Evolutionary conservation across 2,329 filamentous ascomycete species (phyloP).

Genomic region (Xylaria sp.): DNA sequence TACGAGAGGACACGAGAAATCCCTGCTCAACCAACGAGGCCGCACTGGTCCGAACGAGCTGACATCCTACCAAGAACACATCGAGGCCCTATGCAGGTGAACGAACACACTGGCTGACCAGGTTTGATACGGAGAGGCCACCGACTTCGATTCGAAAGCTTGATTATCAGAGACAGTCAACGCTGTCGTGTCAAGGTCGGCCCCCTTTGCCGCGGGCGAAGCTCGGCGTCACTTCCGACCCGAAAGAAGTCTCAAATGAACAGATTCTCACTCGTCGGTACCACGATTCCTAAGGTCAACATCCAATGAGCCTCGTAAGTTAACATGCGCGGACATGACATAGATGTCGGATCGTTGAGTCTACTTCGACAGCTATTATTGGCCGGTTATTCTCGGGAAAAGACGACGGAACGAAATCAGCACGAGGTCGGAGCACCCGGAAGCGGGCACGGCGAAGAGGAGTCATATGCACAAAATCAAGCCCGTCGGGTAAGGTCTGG

Average conservation of each 20-base stretch:
- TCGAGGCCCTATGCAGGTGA: slow-evolving; percentile 39
- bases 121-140: slow-evolving; percentile 42
- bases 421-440: background rate
- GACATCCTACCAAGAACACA: slow-evolving; percentile 39
- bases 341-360: too few relatives aligned
- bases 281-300: slow-evolving; percentile 10
- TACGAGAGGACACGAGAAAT: slow-evolving; percentile 35
- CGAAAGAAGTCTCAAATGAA: slow-evolving; percentile 14
- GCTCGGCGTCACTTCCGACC: slow-evolving; percentile 4
- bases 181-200: slow-evolving; percentile 25
- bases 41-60: slow-evolving; percentile 44
- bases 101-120: slow-evolving; percentile 39
- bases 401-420: background rate
- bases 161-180: slow-evolving; percentile 39
- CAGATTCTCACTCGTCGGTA: slow-evolving; percentile 11
- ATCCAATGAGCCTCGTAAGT: slow-evolving; percentile 7
- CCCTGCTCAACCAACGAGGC: slow-evolving; percentile 44
- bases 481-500: background rate
- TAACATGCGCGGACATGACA: background rate
- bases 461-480: background rate
- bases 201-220: slow-evolving; percentile 2
- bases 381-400: slow-evolving; percentile 5
- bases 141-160: slow-evolving; percentile 44
- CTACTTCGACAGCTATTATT: too few relatives aligned
- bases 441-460: background rate